Conservation (phyloP, 768 basidiomycete genomes). For the Leucocoprinus leucothites region DNA sequence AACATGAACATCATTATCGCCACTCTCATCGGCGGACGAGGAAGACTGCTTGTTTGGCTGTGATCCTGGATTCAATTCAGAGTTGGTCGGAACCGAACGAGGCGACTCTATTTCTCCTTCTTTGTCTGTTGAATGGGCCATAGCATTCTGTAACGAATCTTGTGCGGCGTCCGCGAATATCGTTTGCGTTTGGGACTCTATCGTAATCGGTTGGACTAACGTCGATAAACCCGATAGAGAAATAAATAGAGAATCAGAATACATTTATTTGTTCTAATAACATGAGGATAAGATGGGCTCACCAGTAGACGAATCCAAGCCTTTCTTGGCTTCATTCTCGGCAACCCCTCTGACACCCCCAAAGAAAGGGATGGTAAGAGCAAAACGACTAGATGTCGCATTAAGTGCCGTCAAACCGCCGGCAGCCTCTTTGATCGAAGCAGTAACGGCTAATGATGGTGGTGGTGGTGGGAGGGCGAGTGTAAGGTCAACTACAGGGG, state of each 20-base stretch:
- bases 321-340: slow-evolving; percentile 1
- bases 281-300: not conserved
- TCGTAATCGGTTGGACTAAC: slow-evolving; percentile 1
- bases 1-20: too few species aligned
- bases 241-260: not conserved
- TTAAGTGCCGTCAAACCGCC: not conserved
- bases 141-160: slow-evolving; percentile 10
- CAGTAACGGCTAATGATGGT: not conserved
- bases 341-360: slow-evolving; percentile 16
- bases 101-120: not conserved
- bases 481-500: slow-evolving; percentile 14
- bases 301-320: not conserved
- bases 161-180: slow-evolving; percentile 2
- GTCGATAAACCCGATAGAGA: slow-evolving; percentile 6
- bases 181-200: not conserved
- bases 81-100: not conserved
- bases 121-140: not conserved
- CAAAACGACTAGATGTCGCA: slow-evolving; percentile 14
- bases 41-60: not conserved
- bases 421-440: not conserved
- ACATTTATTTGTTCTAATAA: too few species aligned
- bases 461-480: not conserved
- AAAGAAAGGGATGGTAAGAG: slow-evolving; percentile 18
- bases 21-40: not conserved
- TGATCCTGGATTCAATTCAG: not conserved